Evolutionary conservation across 208 protist genomes (phyloP), one percentile per base, ranked within the genome.

Genomic region (Sergeia podlipaevii): DNA sequence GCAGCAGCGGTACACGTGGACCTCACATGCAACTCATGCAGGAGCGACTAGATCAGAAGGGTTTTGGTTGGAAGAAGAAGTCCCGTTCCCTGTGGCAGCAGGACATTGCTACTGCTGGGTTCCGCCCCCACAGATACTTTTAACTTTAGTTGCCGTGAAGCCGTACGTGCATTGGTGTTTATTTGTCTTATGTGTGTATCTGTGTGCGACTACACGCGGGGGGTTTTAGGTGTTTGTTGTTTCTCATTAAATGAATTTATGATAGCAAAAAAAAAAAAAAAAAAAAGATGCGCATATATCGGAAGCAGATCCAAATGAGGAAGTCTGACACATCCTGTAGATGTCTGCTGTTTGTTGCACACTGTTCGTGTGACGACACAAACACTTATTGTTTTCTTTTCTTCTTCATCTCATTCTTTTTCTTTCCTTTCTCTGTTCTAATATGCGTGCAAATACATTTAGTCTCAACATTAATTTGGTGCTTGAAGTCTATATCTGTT

Each of bases 41-140:
- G 53, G 82, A 94, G 49, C 76, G 86, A 15, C 55, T 94, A 13
- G 80, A 94, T 60, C 72, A 77, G 34, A 89, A 89, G 57, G 86
- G 86, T 23, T 91, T 94, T 60, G 86, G 86, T 2, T 94, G 82
- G 81, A 94, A 94, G 53, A 67, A 74, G 15, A 94, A 91, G 64
- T 86, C 82, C 0, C 75, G 86, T 33, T 89, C 75, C 0, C 70
- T 93, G 2, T 93, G 86, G 86, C 86, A 93, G 68, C 86, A 90
- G 44, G 86, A 93, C 48, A 74, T 87, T 44, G 72, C 55, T 41
- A 93, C 86, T 1, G 76, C 78, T 27, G 86, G 86, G 24, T 93
- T 93, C 65, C 72, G 86, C 8, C 86, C 86, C 0, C 76, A 90
- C 38, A 75, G 86, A 7, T 91, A 85, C 75, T 93, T 83, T 51